Conservation (phyloP, 1,139 yeast species). For the Diutina mesorugosa region DNA sequence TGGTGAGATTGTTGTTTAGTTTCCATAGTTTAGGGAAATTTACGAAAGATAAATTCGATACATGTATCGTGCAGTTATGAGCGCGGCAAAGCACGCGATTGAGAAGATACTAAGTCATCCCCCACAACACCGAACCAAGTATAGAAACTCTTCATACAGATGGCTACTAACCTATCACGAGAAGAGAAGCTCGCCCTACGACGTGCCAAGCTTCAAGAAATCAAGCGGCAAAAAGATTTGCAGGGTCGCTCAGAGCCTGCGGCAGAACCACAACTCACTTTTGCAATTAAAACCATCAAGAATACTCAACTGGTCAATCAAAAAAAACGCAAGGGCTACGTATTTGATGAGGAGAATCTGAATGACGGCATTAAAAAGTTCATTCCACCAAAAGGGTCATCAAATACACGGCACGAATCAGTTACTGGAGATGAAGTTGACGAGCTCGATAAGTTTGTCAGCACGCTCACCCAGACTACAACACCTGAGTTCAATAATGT, state of each 20-base stretch:
- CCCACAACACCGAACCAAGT: neutral
- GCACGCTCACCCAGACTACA: neutral
- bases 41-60: too few species aligned
- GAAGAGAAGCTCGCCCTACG: slow-evolving; percentile 1
- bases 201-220: slow-evolving; percentile 6
- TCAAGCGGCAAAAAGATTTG: neutral
- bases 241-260: neutral
- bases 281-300: neutral
- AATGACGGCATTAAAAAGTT: neutral
- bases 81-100: neutral
- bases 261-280: neutral
- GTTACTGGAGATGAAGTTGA: neutral
- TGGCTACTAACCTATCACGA: slow-evolving; percentile 1
- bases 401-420: neutral
- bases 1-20: slow-evolving; percentile 6
- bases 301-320: neutral
- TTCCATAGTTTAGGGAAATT: neutral
- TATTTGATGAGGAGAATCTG: neutral
- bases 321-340: neutral
- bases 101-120: neutral
- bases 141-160: neutral
- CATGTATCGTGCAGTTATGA: neutral
- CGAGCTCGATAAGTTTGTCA: neutral
- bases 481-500: neutral
- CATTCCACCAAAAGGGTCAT: neutral